A percentile compares a stretch with the other conserved stretches of the same genome.
Evolutionary conservation across 192 early-diverging fungal genomes (phyloP).

Genomic region (Oehlia diaphana): DNA sequence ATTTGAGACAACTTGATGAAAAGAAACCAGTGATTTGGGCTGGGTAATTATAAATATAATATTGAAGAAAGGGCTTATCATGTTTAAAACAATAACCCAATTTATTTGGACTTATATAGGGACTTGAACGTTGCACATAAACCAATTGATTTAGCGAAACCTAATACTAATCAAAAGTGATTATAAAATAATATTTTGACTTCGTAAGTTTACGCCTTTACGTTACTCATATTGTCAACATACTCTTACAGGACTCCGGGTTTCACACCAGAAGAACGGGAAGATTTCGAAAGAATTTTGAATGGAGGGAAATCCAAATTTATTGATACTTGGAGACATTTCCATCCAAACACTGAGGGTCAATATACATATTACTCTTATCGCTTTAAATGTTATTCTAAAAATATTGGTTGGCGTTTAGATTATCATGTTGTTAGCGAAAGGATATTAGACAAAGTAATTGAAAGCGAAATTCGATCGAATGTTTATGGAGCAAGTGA

Average conservation of each 20-base stretch:
- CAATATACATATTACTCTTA: slow-evolving; percentile 81
- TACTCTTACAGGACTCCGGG: slow-evolving; percentile 61
- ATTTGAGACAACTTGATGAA: slow-evolving; percentile 64
- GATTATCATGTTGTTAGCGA: slow-evolving; percentile 81
- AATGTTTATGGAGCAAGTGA: slow-evolving; percentile 86
- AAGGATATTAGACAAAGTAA: slow-evolving; percentile 54
- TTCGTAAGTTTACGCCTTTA: background rate
- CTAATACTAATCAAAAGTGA: slow-evolving; percentile 67
- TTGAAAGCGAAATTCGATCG: slow-evolving; percentile 62
- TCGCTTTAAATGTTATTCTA: slow-evolving; percentile 67
- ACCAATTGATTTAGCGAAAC: slow-evolving; percentile 72
- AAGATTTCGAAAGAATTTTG: slow-evolving; percentile 64
- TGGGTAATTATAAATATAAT: slow-evolving; percentile 45
- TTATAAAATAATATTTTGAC: background rate
- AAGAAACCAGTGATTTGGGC: slow-evolving; percentile 78
- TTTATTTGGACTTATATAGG: slow-evolving; percentile 11
- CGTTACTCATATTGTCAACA: background rate
- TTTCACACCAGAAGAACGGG: slow-evolving; percentile 81
- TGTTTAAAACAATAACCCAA: background rate
- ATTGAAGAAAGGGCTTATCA: background rate
- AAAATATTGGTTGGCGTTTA: slow-evolving; percentile 79
- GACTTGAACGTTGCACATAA: slow-evolving; percentile 88
- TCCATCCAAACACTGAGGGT: slow-evolving; percentile 64
- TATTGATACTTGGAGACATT: slow-evolving; percentile 73
- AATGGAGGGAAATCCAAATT: slow-evolving; percentile 50